Base-by-base conservation (phyloP, 2,329 filamentous ascomycete species). In the Pyrenophora teres region DNA sequence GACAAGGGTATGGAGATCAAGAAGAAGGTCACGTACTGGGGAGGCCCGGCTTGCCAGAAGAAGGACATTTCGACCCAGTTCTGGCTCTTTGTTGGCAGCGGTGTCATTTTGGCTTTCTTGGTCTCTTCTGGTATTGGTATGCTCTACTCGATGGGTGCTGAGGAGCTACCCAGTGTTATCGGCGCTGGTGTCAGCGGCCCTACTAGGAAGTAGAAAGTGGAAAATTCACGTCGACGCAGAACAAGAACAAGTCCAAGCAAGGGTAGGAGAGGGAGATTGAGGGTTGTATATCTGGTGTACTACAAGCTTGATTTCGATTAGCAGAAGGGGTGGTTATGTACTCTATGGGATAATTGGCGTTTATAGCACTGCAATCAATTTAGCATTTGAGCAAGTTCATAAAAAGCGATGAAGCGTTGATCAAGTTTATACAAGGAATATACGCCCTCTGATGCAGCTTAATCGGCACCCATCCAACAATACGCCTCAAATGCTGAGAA, bases 121-220 rank as follows among this genome's bases (percentile, higher is more conserved):
- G 76, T 95, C 23, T 81, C 80, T 32, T 87, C 88, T 70, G 86
- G 85, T 9, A 87, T 97, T 63, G 85, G 87, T 5, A 78, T 96
- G 80, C 74, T 99, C 46, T 94, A 88, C 74, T 87, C 80, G 57
- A 89, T 97, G 67, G 94, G 93, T 30, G 84, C 89, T 72, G 87
- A 96, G 78, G 88, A 92, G 76, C 80, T 97, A 59, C 94, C 94
- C 0, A 92, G 92, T 64, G 93, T 99, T 7, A 92, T 99, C 73
- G 91, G 92, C n/a, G 94, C 94, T 40, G 94, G 94, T 58, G 93
- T 99, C 32, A 89, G 88, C 59, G 84, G 86, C 52, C 81, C 86
- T 43, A 61, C 68, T 21, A 72, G 69, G 50, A 77, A 79, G 63
- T 80, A 69, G 57, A 12, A 13, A 6, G 4, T 19, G 7, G 13